Evolutionary conservation across 305 asterid species (phyloP), one percentile per base, ranked within the genome.

Genomic region (Rubia occidens): DNA sequence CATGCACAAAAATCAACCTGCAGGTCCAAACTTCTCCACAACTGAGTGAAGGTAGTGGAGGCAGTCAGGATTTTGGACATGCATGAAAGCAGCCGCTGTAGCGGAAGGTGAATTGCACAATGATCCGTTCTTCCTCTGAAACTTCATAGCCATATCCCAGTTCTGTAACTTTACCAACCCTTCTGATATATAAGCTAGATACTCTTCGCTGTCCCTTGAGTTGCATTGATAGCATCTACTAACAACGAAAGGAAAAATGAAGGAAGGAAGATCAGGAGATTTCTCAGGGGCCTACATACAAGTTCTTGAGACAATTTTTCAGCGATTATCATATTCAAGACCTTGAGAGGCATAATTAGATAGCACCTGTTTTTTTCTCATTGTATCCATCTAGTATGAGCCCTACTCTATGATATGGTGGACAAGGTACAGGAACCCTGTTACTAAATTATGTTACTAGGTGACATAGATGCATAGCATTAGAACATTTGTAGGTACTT

Each of bases 51-150:
- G 88, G 87, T 90, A 93, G 75, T 68, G 71, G 55, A 86, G 89
- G 81, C 88, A 88, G 17, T 67, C 85, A 60, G 82, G 71, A 87
- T 90, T 76, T 6, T 69, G 83, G 71, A 69, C 74, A 73, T 74
- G 79, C 75, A 82, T 81, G 69, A 65, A 82, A 79, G 95, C 93
- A 76, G 97, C 91, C 47, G 97, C 96, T 51, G 97, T 85, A 1
- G 97, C 80, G 2, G 98, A 88, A n/a, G 98, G 97, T 75, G 87
- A 88, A 81, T 90, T 87, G 84, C 90, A 87, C 60, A 93, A 83
- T 21, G 97, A 93, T 37, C 98, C 98, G 24, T 93, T 88, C 74
- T 67, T 84, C 72, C 87, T 83, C 74, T 88, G 96, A 78, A 82
- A 84, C 70, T 83, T 87, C 95, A 90, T 79, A 53, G 79, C 72